Evolutionary conservation across 306 rosid genomes (phyloP).

Genomic region (Casuarina cunninghamiana): DNA sequence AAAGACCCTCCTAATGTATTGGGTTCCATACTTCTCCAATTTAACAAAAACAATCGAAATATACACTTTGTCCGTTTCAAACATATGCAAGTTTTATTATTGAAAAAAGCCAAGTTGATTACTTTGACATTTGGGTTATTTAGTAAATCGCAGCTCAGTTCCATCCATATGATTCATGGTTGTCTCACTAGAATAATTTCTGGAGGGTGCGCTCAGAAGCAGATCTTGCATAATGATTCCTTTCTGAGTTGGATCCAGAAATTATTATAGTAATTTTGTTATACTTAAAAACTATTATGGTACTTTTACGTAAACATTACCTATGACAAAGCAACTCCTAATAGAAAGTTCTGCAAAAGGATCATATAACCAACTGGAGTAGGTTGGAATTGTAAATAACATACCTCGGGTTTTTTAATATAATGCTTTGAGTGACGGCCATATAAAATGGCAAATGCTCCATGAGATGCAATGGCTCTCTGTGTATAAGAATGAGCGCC

Average conservation of each 20-base stretch:
- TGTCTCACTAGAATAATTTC: slow-evolving; percentile 5
- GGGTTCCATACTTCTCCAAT: not conserved
- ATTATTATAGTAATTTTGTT: not conserved
- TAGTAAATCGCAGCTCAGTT: not conserved
- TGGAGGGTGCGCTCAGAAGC: not conserved
- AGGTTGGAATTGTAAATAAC: slow-evolving; percentile 4
- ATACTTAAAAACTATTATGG: too few relatives aligned
- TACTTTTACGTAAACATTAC: not conserved
- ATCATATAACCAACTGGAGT: slow-evolving; percentile 7
- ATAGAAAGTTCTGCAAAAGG: slow-evolving; percentile 4
- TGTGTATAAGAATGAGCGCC: slow-evolving; percentile 66
- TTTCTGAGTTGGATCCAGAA: not conserved
- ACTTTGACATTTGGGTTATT: not conserved
- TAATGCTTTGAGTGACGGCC: slow-evolving; percentile 74
- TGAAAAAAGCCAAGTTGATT: not conserved
- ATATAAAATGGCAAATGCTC: slow-evolving; percentile 83
- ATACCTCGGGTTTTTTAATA: slow-evolving; percentile 91
- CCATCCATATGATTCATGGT: slow-evolving; percentile 19
- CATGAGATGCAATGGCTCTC: slow-evolving; percentile 79
- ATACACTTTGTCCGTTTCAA: not conserved
- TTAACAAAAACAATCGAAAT: not conserved
- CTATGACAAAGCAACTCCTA: not conserved
- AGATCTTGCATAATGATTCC: not conserved
- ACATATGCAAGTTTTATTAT: too few relatives aligned
- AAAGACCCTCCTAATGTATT: not conserved